phyloP scores from a whole-genome alignment of 345 rosid species.

The Ricinus communis region DNA sequence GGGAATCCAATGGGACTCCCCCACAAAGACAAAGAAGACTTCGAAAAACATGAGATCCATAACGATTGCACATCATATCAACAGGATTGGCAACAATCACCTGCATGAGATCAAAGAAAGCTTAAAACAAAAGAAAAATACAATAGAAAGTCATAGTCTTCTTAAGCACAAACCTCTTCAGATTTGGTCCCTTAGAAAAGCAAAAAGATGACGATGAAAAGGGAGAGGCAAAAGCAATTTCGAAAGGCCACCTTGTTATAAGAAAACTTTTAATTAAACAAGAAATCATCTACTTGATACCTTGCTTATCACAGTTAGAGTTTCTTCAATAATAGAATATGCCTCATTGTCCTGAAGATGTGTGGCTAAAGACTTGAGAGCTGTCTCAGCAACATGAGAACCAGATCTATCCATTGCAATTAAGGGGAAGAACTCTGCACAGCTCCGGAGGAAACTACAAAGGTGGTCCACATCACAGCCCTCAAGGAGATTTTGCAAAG shows the following conservation, averaged over 20 bases:
- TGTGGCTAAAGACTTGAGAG: constrained; percentile 69
- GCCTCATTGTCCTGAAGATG: constrained; percentile 74
- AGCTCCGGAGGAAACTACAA: constrained; percentile 67
- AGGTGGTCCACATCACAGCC: constrained; percentile 84
- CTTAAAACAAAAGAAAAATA: background rate
- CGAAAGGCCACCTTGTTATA: constrained; percentile 7
- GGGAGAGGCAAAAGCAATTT: too few relatives aligned
- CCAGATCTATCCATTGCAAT: constrained; percentile 93
- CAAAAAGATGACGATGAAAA: background rate
- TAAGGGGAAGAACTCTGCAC: constrained; percentile 62
- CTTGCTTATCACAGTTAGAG: constrained; percentile 69
- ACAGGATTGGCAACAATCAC: constrained; percentile 55
- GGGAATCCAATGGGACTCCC: constrained; percentile 73
- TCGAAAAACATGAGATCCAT: constrained; percentile 95
- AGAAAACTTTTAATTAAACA: too few relatives aligned
- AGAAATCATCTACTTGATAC: constrained; percentile 39
- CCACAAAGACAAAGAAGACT: constrained; percentile 86
- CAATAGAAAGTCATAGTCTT: background rate
- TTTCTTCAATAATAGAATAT: constrained; percentile 64
- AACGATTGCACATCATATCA: constrained; percentile 73
- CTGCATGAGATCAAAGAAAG: constrained; percentile 39
- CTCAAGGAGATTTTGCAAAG: constrained; percentile 76
- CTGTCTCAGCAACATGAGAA: constrained; percentile 94
- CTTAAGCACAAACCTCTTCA: background rate
- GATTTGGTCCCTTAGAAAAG: background rate